Conservation (phyloP, 306 rosid genomes). For the Fragaria ananassa region DNA sequence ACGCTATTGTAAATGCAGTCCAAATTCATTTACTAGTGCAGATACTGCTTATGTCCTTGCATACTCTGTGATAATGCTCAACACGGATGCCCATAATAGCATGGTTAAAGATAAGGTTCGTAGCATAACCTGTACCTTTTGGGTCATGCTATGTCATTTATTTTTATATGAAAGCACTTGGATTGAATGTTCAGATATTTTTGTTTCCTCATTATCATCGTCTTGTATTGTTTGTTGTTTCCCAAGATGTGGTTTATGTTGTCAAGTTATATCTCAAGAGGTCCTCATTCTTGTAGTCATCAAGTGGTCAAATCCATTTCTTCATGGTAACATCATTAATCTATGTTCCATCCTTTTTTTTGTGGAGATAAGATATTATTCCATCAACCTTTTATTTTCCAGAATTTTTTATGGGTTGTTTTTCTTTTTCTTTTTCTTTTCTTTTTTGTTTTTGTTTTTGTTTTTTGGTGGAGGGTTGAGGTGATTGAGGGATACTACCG, state of each 20-base stretch:
- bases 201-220: background rate
- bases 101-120: constrained; percentile 98
- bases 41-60: constrained; percentile 99
- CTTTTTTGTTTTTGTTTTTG: background rate
- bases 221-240: background rate
- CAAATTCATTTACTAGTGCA: constrained; percentile 93
- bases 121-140: constrained; percentile 26
- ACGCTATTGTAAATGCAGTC: constrained; percentile 95
- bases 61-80: constrained; percentile 97
- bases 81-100: constrained; percentile 95
- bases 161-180: background rate
- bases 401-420: too few relatives aligned
- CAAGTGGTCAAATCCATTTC: background rate
- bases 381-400: background rate
- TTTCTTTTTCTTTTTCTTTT: background rate
- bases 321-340: background rate
- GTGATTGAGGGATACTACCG: background rate
- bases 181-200: background rate
- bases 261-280: background rate
- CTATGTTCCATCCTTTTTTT: background rate
- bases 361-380: background rate
- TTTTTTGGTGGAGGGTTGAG: background rate
- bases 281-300: background rate
- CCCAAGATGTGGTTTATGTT: constrained; percentile 6
- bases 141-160: background rate